Percentiles rank a stretch among this genome's conserved stretches.
Evolutionary conservation across 2,329 filamentous ascomycete genomes (phyloP).

Genomic region (Microdochium paspali): DNA sequence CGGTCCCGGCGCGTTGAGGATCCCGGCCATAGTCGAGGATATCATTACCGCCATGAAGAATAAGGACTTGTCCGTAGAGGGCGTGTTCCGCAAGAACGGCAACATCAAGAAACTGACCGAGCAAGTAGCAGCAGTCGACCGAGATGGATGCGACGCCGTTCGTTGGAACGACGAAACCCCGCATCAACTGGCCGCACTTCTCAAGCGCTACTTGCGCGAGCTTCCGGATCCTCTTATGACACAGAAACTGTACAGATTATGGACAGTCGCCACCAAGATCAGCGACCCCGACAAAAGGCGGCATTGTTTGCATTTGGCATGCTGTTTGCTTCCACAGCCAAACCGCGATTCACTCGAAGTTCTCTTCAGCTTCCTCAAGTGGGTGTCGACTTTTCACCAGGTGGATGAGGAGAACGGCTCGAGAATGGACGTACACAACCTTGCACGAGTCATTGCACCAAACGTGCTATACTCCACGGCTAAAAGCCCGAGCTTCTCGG

Average conservation of each 20-base stretch:
- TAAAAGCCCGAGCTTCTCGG: conserved; percentile 61
- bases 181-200: conserved; percentile 83
- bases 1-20: conserved; percentile 79
- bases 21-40: conserved; percentile 93
- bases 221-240: conserved; percentile 92
- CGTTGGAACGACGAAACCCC: conserved; percentile 84
- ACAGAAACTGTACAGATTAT: conserved; percentile 86
- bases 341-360: conserved; percentile 94
- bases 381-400: conserved; percentile 94
- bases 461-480: conserved; percentile 76
- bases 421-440: conserved; percentile 98
- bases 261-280: conserved; percentile 84
- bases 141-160: conserved; percentile 73
- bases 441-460: conserved; percentile 93
- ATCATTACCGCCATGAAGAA: conserved; percentile 90
- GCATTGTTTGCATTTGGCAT: conserved; percentile 80
- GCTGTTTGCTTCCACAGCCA: conserved; percentile 84
- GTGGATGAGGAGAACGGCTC: conserved; percentile 94
- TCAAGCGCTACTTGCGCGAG: conserved; percentile 92
- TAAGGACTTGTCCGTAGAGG: conserved; percentile 98
- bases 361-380: conserved; percentile 90
- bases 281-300: conserved; percentile 71
- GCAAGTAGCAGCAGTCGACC: conserved; percentile 76
- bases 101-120: conserved; percentile 93
- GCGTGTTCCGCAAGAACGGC: conserved; percentile 97